Base-by-base conservation (phyloP, 768 basidiomycete species). In the Xerocomus potaroensis region DNA sequence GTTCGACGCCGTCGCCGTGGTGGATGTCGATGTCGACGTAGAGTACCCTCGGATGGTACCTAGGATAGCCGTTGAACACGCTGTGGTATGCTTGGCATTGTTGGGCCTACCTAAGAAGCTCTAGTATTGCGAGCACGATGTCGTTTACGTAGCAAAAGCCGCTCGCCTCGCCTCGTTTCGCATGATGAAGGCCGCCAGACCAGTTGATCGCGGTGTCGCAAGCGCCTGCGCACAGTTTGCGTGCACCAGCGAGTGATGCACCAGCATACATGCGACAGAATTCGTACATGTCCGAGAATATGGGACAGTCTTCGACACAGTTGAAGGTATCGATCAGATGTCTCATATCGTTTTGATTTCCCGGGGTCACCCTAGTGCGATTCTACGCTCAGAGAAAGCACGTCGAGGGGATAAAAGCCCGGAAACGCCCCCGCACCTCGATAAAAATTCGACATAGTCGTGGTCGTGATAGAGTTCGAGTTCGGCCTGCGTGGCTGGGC, bases 11-110 rank as follows among this genome's bases (percentile, higher is more conserved):
- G 59, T 99, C 95, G 8, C 95, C 95, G 57, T 99, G 95, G 65
- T 99, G 95, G 46, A 98, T 97, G 62, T 99, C 95, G 54, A 99
- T 99, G 70, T 99, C 95, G 57, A 99, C 92, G 64, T 99, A 99
- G 8, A 99, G 74, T 4, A 99, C 95, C 15, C 95, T 83, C 7
- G 95, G 87, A 56, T 93, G 89, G 60, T 88, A 84, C 62, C 95
- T 97, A 31, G 31, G 15, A 21, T 2, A n/a, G 21, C 11, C 2
- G 19, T 51, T 53, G n/a, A 51, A 43, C 11, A 1, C 7, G 3
- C 12, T 16, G 7, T 9, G 10, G 18, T 8, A 49, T 3, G 5
- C 0, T 30, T 11, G 11, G 7, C 15, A 14, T 31, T 19, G 31
- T 30, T 33, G 6, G 3, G 64, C 68, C 51, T 53, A 90, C 91